Evolutionary conservation across 2,329 filamentous ascomycete species (phyloP).

Genomic region (Claviceps humidiphila): DNA sequence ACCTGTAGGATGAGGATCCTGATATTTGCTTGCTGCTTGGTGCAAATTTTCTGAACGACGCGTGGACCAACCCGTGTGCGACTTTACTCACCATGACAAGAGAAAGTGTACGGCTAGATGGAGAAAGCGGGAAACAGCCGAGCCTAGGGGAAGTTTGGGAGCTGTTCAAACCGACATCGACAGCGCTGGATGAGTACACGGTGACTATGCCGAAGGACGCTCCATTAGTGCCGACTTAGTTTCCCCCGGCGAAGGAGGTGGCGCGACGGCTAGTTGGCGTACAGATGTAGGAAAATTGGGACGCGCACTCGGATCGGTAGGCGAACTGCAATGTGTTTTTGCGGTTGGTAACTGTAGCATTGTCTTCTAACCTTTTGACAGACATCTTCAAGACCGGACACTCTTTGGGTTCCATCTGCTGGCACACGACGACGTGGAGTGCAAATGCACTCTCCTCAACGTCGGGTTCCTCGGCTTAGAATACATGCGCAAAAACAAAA

Average conservation of each 20-base stretch:
- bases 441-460: conserved; percentile 1
- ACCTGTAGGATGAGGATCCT: conserved; percentile 8
- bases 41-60: conserved; percentile 10
- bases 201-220: not conserved
- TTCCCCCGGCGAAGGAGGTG: not conserved
- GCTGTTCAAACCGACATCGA: not conserved
- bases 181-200: not conserved
- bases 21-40: conserved; percentile 3
- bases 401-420: not conserved
- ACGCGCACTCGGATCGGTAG: not conserved
- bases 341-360: no score
- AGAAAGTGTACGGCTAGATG: not conserved
- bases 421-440: not conserved
- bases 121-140: not conserved
- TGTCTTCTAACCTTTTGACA: not conserved
- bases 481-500: conserved; percentile 10
- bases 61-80: conserved; percentile 14
- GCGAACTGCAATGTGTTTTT: no score
- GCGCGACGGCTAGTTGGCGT: not conserved
- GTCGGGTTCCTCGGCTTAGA: conserved; percentile 10
- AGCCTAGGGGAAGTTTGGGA: not conserved
- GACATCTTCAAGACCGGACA: not conserved
- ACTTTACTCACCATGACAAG: conserved; percentile 11
- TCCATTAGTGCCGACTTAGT: no score
- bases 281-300: conserved; percentile 1